phyloP scores from a whole-genome alignment of 345 rosid genomes.

The Lepidium didymum region DNA sequence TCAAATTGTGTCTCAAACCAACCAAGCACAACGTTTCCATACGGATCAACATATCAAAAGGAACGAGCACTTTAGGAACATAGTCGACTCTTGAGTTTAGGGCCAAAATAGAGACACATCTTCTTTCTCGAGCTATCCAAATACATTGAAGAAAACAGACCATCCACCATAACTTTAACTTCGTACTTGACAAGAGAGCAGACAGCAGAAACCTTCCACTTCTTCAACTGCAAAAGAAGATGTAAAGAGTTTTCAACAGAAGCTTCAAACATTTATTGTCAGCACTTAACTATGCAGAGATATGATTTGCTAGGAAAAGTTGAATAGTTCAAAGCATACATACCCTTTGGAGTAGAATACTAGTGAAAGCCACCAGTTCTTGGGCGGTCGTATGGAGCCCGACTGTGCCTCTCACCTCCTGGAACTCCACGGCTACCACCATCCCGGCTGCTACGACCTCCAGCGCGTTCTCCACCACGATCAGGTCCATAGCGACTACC shows the following conservation, averaged over 20 bases:
- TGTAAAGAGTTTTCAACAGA: not conserved
- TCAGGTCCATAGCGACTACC: constrained; percentile 80
- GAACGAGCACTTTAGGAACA: constrained; percentile 28
- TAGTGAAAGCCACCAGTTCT: constrained; percentile 39
- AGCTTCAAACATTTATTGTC: not conserved
- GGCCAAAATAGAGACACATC: constrained; percentile 24
- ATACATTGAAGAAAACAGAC: constrained; percentile 21
- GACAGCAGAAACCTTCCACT: constrained; percentile 14
- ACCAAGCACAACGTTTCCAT: constrained; percentile 31
- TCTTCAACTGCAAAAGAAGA: constrained; percentile 11
- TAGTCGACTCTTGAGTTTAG: constrained; percentile 28
- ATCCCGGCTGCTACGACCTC: constrained; percentile 66
- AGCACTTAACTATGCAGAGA: not conserved
- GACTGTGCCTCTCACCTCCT: constrained; percentile 65
- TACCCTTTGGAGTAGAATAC: constrained; percentile 14
- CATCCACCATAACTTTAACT: constrained; percentile 14
- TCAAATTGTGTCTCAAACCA: constrained; percentile 32
- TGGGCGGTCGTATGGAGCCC: constrained; percentile 88
- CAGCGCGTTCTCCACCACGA: constrained; percentile 55
- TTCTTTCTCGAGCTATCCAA: constrained; percentile 27
- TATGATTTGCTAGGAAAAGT: not conserved
- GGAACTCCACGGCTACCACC: constrained; percentile 61
- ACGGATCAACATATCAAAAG: constrained; percentile 32
- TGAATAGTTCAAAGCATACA: not conserved
- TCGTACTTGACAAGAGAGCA: not conserved